Evolutionary conservation across 768 basidiomycete genomes (phyloP), one percentile per base, ranked within the genome.

Genomic region (Pleurotus citrinopileatus): DNA sequence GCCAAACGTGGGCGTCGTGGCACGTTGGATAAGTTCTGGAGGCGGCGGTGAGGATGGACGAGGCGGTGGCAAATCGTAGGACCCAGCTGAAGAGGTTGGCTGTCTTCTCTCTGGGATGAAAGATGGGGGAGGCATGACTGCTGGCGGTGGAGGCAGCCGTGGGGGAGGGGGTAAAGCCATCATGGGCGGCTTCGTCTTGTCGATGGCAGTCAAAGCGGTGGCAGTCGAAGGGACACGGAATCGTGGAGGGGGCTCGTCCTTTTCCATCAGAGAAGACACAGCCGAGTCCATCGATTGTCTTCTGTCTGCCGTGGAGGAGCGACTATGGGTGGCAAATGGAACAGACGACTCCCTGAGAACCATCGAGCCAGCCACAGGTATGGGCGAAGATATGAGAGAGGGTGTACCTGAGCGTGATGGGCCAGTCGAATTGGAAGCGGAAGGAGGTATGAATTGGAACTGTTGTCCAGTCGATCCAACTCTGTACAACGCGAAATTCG

Each of bases 11-110:
- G 91, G 91, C 1, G 91, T 93, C 3, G 91, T 91, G 8, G 95
- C 93, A 12, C 95, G 89, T 63, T 92, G 87, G 57, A 97, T 86
- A 64, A 97, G 88, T 54, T 98, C 94, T 15, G 88, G 75, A 15
- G 94, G 96, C 4, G 94, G 95, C 1, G 96, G 95, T 0, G 96
- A 98, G 3, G 85, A 88, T 0, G 96, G 96, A 40, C 95, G 78
- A 25, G 91, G 87, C 0, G 95, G 94, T 9, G 89, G 89, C 4
- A 71, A 68, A 57, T 88, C 87, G 40, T 76, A 71, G 3, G 79
- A 74, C 19, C 74, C 67, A 53, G 69, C 70, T 6, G 79, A 74
- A 13, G 67, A 67, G 3, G 74, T 72, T 22, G 72, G 72, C 42
- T 76, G 59, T 59, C 79, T 81, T 63, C 79, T 77, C 19, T 91